A percentile compares a stretch with the other conserved stretches of the same genome.
phyloP scores from a whole-genome alignment of 1,284 basidiomycete genomes.

The Meira nashicola region DNA sequence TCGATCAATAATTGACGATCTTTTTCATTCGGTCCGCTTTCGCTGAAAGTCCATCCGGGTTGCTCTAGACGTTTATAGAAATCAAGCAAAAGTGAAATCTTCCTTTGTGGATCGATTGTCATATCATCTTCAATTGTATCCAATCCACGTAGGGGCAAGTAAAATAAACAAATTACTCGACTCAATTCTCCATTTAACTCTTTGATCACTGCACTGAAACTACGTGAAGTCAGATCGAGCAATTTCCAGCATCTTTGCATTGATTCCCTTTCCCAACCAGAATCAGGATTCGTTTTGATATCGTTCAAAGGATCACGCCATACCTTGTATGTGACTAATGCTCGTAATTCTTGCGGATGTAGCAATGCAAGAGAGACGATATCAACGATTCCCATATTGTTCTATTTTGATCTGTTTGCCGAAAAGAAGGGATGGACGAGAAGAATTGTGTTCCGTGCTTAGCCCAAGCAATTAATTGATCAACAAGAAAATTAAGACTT shows the following conservation, averaged over 20 bases:
- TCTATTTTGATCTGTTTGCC: neutral
- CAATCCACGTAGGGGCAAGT: conserved; percentile 83
- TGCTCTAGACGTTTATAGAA: conserved; percentile 78
- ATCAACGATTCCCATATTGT: conserved; percentile 6
- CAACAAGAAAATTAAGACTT: too few species aligned
- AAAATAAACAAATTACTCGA: conserved; percentile 84
- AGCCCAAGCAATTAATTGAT: too few species aligned
- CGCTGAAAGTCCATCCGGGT: conserved; percentile 82
- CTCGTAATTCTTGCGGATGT: conserved; percentile 51
- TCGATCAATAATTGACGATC: conserved; percentile 81
- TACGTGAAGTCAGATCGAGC: conserved; percentile 80
- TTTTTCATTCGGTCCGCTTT: conserved; percentile 79
- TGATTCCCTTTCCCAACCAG: conserved; percentile 47
- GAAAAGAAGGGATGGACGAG: too few species aligned
- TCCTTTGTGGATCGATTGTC: conserved; percentile 79
- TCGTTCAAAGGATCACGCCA: conserved; percentile 56
- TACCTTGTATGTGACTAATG: conserved; percentile 54
- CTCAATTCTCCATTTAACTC: conserved; percentile 93
- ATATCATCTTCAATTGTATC: conserved; percentile 99
- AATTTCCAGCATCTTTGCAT: conserved; percentile 91
- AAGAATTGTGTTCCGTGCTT: too few species aligned
- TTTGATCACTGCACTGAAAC: conserved; percentile 91
- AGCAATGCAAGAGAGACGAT: conserved; percentile 21
- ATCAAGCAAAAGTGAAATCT: conserved; percentile 76
- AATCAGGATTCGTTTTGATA: conserved; percentile 51